Conservation (phyloP, 2,329 filamentous ascomycete species). For the Alternaria sp. region DNA sequence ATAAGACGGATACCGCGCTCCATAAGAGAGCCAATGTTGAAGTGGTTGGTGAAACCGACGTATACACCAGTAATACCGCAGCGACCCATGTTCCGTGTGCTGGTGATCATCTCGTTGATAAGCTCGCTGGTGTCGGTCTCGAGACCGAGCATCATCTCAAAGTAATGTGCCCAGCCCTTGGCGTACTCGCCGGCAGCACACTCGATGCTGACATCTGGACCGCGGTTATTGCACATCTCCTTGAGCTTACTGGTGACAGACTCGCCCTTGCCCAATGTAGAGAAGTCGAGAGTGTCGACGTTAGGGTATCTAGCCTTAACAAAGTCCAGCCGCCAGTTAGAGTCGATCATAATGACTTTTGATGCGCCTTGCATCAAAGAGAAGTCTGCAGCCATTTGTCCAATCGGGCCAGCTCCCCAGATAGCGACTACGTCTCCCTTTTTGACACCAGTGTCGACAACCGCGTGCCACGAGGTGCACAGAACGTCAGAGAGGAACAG, state of each 20-base stretch:
- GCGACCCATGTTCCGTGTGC: conserved; percentile 75
- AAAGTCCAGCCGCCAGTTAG: conserved; percentile 73
- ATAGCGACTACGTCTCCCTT: conserved; percentile 79
- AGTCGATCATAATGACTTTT: conserved; percentile 81
- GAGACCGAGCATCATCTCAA: conserved; percentile 68
- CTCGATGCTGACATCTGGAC: conserved; percentile 79
- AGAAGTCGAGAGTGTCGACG: conserved; percentile 74
- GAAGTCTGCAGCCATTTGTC: conserved; percentile 77
- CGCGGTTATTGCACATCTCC: conserved; percentile 72
- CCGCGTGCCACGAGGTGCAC: conserved; percentile 79
- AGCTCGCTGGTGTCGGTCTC: conserved; percentile 88
- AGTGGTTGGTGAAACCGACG: conserved; percentile 75
- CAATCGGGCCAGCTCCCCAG: conserved; percentile 88
- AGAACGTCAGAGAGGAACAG: conserved; percentile 85
- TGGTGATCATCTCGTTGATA: conserved; percentile 79
- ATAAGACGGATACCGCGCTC: conserved; percentile 83
- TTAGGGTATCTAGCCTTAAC: conserved; percentile 71
- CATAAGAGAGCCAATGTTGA: conserved; percentile 86
- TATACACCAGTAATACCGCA: conserved; percentile 79
- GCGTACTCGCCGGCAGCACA: conserved; percentile 70
- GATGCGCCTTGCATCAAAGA: conserved; percentile 75
- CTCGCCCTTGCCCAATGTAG: conserved; percentile 66
- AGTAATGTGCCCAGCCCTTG: conserved; percentile 68
- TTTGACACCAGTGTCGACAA: conserved; percentile 84
- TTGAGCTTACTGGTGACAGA: conserved; percentile 77